Base-by-base conservation (phyloP, 805 yeast species). In the Starmerella kuoi region DNA sequence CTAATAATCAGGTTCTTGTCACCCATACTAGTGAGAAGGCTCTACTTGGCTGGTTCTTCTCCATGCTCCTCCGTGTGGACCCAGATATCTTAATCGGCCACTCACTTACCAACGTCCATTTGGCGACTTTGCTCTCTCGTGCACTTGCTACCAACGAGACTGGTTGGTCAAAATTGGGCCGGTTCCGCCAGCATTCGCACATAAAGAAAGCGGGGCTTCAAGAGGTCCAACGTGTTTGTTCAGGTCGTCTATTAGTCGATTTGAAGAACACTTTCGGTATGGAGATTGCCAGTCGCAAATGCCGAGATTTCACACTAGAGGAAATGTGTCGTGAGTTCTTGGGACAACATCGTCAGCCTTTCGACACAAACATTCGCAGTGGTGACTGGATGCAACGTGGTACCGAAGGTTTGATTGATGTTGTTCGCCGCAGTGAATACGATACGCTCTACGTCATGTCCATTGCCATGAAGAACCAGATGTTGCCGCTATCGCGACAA, bases 11-110 rank as follows among this genome's bases (percentile, higher is more conserved):
- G 56, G 33, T 64, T 61, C 37, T 58, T 24, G 69, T 78, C 49
- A 59, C 72, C 7, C 80, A 82, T 54, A 78, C 77, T 24, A 78
- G 73, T 50, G 97, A 91, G 55, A 76, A 74, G 46, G 72, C 82
- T 0, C 60, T 91, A 55, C 66, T 91, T 37, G 75, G 75, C 46
- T 79, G 83, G 59, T 71, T 91, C 37, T 68, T 86, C 41, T 88
- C 83, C 0, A 60, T 76, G 55, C 63, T 88, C 36, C 79, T 76
- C 51, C 64, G 63, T n/a, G 64, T 72, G n/a, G 98, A 91, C 60
- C 96, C 97, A 0, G 98, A 91, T 64, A 79, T 86, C 2, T 73
- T 85, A 40, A 58, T 88, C 31, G 98, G 98, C 24, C 97, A 91
- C 58, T 69, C 79, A 49, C 64, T 91, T 46, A 95, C 88, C 49